Evolutionary conservation across 768 basidiomycete species (phyloP), one percentile per base, ranked within the genome.

Genomic region (Grammothele lineata): DNA sequence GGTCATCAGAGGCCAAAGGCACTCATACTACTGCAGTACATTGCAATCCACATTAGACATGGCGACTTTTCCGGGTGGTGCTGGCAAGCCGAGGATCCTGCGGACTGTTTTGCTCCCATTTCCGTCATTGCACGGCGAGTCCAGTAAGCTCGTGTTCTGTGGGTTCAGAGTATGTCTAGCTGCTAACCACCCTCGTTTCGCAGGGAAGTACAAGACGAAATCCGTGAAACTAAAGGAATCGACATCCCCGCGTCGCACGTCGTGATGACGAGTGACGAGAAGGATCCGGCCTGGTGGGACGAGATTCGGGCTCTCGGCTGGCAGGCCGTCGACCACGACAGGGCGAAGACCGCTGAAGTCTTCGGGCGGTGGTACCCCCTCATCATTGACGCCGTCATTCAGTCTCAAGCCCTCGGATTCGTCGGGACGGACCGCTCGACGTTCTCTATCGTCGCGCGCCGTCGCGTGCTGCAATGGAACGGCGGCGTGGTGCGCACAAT

Each of bases 361-460:
- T 62, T 70, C 54, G 68, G 69, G 8, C 46, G 49, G 45, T 73
- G 71, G 71, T 69, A 85, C 62, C 82, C 85, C 11, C 66, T 84
- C n/a, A 64, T 89, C 40, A 73, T 88, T 41, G 86, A 88, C 57
- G 83, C 84, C 3, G 80, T 77, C 8, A 76, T 87, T 47, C 87
- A 89, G 57, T 83, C 83, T 0, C 67, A 66, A 32, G 85, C 80
- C 18, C 60, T 70, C 10, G 87, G 85, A 2, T 83, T 89, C 57
- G 77, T 90, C 12, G 87, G 85, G 8, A 87, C 85, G 1, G 76
- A 83, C 53, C 57, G 70, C 34, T 87, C 85, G 26, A 88, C 87
- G 4, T 86, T 87, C 78, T 80, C 82, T 2, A 66, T 78, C 37
- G 53, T 89, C 24, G 83, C 85, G 5, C 71, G 72, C 17, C 74